These are phyloP conservation scores for Allomyces macrogynus DNA, from an alignment of 192 early-diverging fungal genomes.

Conservation along the genomic window DNA sequence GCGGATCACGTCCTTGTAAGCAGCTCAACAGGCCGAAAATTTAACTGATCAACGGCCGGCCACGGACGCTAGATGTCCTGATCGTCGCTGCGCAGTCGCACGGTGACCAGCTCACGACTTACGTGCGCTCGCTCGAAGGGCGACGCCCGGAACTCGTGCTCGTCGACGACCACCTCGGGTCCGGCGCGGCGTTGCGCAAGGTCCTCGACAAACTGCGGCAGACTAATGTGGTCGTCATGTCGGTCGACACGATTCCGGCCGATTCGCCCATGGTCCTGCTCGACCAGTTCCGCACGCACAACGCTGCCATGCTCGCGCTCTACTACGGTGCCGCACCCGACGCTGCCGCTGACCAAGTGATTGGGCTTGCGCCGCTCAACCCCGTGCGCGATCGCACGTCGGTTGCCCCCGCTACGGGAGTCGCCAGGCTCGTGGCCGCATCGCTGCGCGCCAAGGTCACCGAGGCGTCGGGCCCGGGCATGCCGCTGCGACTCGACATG, in stretches of 20 bases:
- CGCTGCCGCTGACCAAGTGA: slow-evolving; percentile 11
- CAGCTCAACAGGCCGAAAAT: neutral
- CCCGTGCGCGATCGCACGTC: neutral
- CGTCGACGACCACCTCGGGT: slow-evolving; percentile 42
- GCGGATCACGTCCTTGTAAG: neutral
- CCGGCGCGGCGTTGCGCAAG: slow-evolving; percentile 64
- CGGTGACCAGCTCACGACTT: slow-evolving; percentile 31
- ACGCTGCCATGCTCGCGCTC: slow-evolving; percentile 58
- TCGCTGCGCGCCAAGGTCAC: slow-evolving; percentile 10
- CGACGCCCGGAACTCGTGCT: slow-evolving; percentile 41
- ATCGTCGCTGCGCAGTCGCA: slow-evolving; percentile 46
- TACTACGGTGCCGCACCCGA: slow-evolving; percentile 59
- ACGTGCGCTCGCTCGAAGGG: slow-evolving; percentile 18
- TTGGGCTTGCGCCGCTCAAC: slow-evolving; percentile 8
- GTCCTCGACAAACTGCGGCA: slow-evolving; percentile 19
- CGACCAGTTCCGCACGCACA: slow-evolving; percentile 57
- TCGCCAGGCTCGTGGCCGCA: slow-evolving; percentile 7
- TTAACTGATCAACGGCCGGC: neutral
- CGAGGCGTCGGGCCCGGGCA: slow-evolving; percentile 4
- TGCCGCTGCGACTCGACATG: slow-evolving; percentile 23
- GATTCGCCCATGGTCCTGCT: slow-evolving; percentile 62
- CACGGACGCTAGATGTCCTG: slow-evolving; percentile 29
- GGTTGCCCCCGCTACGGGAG: neutral
- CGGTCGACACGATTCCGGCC: slow-evolving; percentile 79
- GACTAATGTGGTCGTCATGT: slow-evolving; percentile 78